A percentile compares a stretch with the other conserved stretches of the same genome.
phyloP scores from a whole-genome alignment of 163 green algal genomes.

The Dunaliella salina region DNA sequence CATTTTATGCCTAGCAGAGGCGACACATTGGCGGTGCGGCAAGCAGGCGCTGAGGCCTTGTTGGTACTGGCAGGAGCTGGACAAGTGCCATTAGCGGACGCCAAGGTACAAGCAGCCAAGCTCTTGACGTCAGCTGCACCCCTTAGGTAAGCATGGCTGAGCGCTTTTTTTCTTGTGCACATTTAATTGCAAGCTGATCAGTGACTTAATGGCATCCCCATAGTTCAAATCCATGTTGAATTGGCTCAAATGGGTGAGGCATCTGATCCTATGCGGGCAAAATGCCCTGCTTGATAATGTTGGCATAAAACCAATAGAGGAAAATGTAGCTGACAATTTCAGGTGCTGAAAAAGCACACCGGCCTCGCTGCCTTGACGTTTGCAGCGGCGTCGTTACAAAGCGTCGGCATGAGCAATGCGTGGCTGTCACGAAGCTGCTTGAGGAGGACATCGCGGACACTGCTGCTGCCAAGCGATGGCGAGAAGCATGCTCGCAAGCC shows the following conservation, averaged over 20 bases:
- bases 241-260: too few relatives aligned
- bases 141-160: constrained; percentile 8
- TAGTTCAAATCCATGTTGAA: too few relatives aligned
- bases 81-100: constrained; percentile 5
- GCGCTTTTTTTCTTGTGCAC: not conserved
- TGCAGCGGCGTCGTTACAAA: not conserved
- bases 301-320: too few relatives aligned
- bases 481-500: constrained; percentile 23
- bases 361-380: too few relatives aligned
- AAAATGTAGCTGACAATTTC: too few relatives aligned
- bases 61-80: constrained; percentile 32
- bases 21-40: constrained; percentile 25
- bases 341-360: too few relatives aligned
- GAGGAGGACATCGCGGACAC: constrained; percentile 16
- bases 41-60: constrained; percentile 38
- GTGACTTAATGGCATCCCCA: too few relatives aligned
- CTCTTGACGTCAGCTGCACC: constrained; percentile 17
- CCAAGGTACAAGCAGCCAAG: constrained; percentile 21
- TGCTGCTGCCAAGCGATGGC: constrained; percentile 42
- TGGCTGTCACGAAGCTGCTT: constrained; percentile 49
- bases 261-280: too few relatives aligned
- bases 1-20: too few relatives aligned
- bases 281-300: too few relatives aligned
- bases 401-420: constrained; percentile 35
- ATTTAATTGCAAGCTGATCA: too few relatives aligned